Conservation (phyloP, 768 basidiomycete species). For the Mycena capillaripes region DNA sequence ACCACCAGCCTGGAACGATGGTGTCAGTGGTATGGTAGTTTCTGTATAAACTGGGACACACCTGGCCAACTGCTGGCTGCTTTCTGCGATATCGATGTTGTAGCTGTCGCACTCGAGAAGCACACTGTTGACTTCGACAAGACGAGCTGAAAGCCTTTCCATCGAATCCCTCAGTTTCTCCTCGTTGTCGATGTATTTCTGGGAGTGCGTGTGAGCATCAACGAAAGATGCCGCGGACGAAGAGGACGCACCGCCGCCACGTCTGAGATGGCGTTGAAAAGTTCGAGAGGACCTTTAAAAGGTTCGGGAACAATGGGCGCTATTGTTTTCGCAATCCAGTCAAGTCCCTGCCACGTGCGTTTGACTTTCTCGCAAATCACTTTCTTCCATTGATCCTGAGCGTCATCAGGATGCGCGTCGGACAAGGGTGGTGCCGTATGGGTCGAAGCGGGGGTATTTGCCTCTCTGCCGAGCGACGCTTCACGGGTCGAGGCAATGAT, state of each 20-base stretch:
- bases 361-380: conserved; percentile 1
- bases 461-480: background rate
- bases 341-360: background rate
- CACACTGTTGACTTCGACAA: conserved; percentile 2
- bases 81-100: background rate
- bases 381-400: conserved; percentile 1
- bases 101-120: conserved; percentile 1
- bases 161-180: conserved; percentile 6
- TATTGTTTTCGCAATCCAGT: background rate
- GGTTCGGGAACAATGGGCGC: background rate
- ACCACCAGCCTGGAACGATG: background rate
- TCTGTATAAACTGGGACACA: background rate
- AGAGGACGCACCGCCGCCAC: background rate
- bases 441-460: background rate
- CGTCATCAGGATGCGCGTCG: background rate
- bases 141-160: background rate
- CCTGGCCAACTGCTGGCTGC: conserved; percentile 4
- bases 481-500: background rate
- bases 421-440: background rate
- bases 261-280: conserved; percentile 11
- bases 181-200: conserved; percentile 14
- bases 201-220: background rate
- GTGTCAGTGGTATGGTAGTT: background rate
- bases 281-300: background rate
- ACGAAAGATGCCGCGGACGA: background rate